Evolutionary conservation across 768 basidiomycete species (phyloP), one percentile per base, ranked within the genome.

Genomic region (Ramaria sp.): DNA sequence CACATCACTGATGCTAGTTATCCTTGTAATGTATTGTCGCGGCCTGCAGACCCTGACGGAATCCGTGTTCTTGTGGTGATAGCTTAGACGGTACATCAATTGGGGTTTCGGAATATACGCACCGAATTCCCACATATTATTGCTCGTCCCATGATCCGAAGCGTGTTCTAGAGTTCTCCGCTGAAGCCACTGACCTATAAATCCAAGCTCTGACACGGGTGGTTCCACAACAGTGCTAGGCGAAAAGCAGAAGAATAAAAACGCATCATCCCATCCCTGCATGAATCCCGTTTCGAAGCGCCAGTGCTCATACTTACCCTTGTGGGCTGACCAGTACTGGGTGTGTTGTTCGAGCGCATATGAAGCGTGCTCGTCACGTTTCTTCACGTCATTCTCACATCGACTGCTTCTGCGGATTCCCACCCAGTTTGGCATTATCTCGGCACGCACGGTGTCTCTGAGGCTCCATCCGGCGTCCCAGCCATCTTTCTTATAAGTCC

Each of bases 401-500:
- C 51, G 64, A 59, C 51, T 3, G 41, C 47, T 62, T 67, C 52
- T 61, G 50, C 67, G 64, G 22, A 62, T 60, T 54, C 81, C 82
- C 6, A 83, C 70, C 48, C 63, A 72, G 0, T 63, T 19, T 0
- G 86, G 88, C 62, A 89, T 78, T 4, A 86, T 79, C 7, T 82
- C 83, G 2, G 73, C 75, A 24, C 72, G 73, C 1, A 79, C 76
- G 0, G 85, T 83, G 66, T 89, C 83, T 57, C 75, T 72, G 38
- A 85, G 78, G 30, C 79, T 80, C 90, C 89, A 91, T 0, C 88
- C 88, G 4, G 71, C 75, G 69, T 91, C 89, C 54, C 82, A 81
- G 3, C 66, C 67, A 51, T 81, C 76, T 67, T 90, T 88, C 73
- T 83, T 89, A 65, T 81, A 85, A 38, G 86, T 89, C 90, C 90